Evolutionary conservation across 73 alveolate species (phyloP), one percentile per base, ranked within the genome.

Genomic region (Loxodes magnus): DNA sequence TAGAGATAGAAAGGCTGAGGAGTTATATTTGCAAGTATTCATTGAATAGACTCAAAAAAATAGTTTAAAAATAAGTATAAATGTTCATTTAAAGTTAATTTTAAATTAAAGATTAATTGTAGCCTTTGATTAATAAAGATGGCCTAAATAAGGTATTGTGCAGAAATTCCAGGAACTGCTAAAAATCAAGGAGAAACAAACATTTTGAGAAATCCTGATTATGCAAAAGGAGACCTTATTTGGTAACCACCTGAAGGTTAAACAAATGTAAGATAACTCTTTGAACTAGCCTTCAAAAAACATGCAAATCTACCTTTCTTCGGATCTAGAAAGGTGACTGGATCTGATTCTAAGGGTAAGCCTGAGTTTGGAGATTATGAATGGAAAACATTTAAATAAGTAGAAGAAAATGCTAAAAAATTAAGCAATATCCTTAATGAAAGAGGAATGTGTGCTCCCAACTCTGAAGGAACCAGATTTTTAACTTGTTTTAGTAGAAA

Each of bases 401-500:
- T 70, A 30, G 33, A 64, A 30, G 76, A 36, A 5, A 50, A 57
- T 3, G 61, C 82, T 2, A 23, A 29, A 25, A 26, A 49, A 3
- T 67, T 83, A 35, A 51, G 76, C 63, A 64, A 27, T 67, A 68
- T 57, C 77, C 76, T 22, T 67, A 66, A 21, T 63, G 48, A n/a
- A 23, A 26, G 10, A 66, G 51, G n/a, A 69, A 50, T 15, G 73
- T 48, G 26, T 71, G 31, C 22, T n/a, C n/a, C n/a, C n/a, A n/a
- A n/a, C n/a, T n/a, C n/a, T n/a, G n/a, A n/a, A n/a, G 41, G 46
- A 48, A 52, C 38, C 58, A 64, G 64, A 44, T 69, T 71, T 53
- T 21, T 76, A 43, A 88, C 94, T 35, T 50, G 84, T 46, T 81
- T 70, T 53, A 30, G 87, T 29, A 75, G 57, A 63, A 89, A 89